A percentile compares a stretch with the other conserved stretches of the same genome.
Evolutionary conservation across 805 yeast genomes (phyloP).

Genomic region (Starmera caribaea): DNA sequence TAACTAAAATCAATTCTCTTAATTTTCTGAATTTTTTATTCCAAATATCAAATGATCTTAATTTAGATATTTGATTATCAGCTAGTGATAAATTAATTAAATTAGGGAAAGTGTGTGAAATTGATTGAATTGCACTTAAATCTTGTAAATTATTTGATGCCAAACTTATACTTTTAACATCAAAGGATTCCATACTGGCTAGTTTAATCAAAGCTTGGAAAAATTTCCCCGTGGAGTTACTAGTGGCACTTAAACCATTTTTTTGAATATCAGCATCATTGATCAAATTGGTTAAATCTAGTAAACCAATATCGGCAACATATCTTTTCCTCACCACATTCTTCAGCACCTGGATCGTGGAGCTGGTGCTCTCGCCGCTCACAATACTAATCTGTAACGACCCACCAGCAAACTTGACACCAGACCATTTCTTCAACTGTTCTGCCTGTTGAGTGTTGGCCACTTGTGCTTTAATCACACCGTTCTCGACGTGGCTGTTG

Average conservation of each 20-base stretch:
- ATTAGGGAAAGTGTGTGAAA: slow-evolving; percentile 67
- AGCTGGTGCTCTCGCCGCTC: slow-evolving; percentile 19
- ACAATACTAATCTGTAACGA: slow-evolving; percentile 42
- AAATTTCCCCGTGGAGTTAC: slow-evolving; percentile 64
- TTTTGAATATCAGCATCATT: slow-evolving; percentile 50
- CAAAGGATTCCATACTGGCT: slow-evolving; percentile 43
- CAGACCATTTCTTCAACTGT: slow-evolving; percentile 50
- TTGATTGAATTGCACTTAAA: slow-evolving; percentile 44
- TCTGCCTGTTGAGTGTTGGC: slow-evolving; percentile 45
- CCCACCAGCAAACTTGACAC: slow-evolving; percentile 77
- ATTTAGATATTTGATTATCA: slow-evolving; percentile 54
- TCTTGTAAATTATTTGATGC: slow-evolving; percentile 59
- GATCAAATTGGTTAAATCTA: slow-evolving; percentile 58
- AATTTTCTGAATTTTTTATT: slow-evolving; percentile 62
- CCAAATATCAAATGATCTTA: slow-evolving; percentile 63
- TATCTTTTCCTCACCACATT: slow-evolving; percentile 58
- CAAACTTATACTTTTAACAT: slow-evolving; percentile 61
- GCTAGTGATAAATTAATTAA: slow-evolving; percentile 74
- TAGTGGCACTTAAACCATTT: slow-evolving; percentile 56
- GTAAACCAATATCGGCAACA: slow-evolving; percentile 50
- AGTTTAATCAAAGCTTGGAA: slow-evolving; percentile 84
- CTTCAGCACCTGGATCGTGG: slow-evolving; percentile 54
- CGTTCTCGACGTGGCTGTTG: slow-evolving; percentile 45
- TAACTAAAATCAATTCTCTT: slow-evolving; percentile 67
- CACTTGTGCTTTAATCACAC: slow-evolving; percentile 52